Evolutionary conservation across 1,284 basidiomycete genomes (phyloP).

Genomic region (Somion occarium): DNA sequence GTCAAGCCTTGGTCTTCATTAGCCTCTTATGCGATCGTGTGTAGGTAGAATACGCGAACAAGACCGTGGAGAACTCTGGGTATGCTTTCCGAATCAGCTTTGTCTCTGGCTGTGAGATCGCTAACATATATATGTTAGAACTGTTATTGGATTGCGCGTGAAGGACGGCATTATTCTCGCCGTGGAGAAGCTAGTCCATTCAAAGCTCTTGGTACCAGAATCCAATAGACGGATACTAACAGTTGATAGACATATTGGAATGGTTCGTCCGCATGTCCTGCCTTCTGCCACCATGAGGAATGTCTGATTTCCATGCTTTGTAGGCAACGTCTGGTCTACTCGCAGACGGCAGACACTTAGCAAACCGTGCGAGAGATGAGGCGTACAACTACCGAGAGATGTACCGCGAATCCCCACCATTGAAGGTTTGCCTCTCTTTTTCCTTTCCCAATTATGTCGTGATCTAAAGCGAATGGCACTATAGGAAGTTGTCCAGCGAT

Average conservation of each 20-base stretch:
- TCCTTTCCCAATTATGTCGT: constrained; percentile 3
- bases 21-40: constrained; percentile 7
- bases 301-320: neutral
- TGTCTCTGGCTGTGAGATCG: neutral
- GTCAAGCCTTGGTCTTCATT: neutral
- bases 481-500: constrained; percentile 78
- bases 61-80: constrained; percentile 98
- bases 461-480: neutral
- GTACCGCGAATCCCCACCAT: constrained; percentile 73
- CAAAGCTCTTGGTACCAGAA: constrained; percentile 92
- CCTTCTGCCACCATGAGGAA: neutral
- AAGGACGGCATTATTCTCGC: constrained; percentile 94
- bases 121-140: constrained; percentile 41
- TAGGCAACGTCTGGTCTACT: constrained; percentile 92
- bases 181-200: constrained; percentile 97
- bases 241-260: constrained; percentile 89
- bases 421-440: constrained; percentile 59
- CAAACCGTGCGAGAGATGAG: constrained; percentile 84
- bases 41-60: constrained; percentile 96
- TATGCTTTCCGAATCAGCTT: constrained; percentile 23
- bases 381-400: constrained; percentile 72
- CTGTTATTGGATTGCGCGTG: constrained; percentile 87
- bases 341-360: constrained; percentile 91
- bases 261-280: constrained; percentile 44
- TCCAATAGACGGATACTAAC: constrained; percentile 92